Conservation (phyloP, 345 rosid species). For the Carallia brachiata region DNA sequence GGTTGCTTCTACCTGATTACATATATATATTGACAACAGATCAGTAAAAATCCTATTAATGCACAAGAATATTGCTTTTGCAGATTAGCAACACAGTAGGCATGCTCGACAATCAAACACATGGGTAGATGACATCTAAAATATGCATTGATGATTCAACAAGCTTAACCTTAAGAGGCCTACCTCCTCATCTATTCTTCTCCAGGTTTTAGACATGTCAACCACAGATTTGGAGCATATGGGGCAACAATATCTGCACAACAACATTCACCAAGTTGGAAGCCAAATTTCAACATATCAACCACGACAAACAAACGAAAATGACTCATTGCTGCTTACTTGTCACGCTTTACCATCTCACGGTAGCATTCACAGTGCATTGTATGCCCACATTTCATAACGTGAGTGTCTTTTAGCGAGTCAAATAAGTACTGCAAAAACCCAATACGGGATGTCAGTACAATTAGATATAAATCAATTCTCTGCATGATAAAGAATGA, state of each 20-base stretch:
- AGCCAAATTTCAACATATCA: not conserved
- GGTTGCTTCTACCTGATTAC: conserved; percentile 71
- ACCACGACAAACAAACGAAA: not conserved
- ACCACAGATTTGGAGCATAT: conserved; percentile 86
- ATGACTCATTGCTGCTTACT: conserved; percentile 43
- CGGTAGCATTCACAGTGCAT: conserved; percentile 82
- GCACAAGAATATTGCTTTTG: too few relatives aligned
- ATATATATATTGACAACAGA: conserved; percentile 4
- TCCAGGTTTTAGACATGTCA: conserved; percentile 92
- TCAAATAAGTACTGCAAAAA: conserved; percentile 80
- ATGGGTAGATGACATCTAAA: not conserved
- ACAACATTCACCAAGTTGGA: conserved; percentile 7
- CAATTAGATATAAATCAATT: not conserved
- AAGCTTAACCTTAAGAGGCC: conserved; percentile 16
- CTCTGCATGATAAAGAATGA: not conserved
- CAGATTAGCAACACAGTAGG: not conserved
- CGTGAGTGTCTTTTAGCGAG: conserved; percentile 80
- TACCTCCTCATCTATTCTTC: conserved; percentile 90
- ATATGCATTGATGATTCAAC: not conserved
- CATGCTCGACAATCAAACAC: not conserved
- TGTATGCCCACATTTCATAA: conserved; percentile 98
- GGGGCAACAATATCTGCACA: conserved; percentile 76
- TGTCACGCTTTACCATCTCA: conserved; percentile 79
- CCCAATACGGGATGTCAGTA: conserved; percentile 4
- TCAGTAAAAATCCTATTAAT: not conserved